Percentiles rank a stretch among this genome's conserved stretches.
phyloP scores from a whole-genome alignment of 202 grass and related monocot species.

The Setaria italica region DNA sequence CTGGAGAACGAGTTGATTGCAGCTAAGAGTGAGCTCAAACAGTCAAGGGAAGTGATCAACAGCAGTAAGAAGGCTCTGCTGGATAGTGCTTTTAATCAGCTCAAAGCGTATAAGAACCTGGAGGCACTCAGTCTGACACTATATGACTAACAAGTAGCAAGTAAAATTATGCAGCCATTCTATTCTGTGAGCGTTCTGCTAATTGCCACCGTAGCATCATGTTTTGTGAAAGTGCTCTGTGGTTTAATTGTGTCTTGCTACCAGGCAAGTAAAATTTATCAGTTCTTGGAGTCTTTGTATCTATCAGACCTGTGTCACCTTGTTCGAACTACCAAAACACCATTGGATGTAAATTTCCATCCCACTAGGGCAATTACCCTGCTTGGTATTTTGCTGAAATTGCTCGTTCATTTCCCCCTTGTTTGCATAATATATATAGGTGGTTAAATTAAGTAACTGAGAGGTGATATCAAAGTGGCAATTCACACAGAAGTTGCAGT shows the following conservation, averaged over 20 bases:
- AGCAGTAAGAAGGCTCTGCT: slow-evolving; percentile 35
- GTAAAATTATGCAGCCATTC: not conserved
- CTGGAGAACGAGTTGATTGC: slow-evolving; percentile 35
- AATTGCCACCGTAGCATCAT: not conserved
- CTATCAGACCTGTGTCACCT: not conserved
- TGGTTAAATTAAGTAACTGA: not conserved
- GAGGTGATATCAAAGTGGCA: not conserved
- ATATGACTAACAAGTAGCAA: slow-evolving; percentile 1
- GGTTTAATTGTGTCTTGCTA: slow-evolving; percentile 17
- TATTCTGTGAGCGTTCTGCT: not conserved
- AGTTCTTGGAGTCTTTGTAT: not conserved
- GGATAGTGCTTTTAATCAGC: slow-evolving; percentile 41
- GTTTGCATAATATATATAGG: not conserved
- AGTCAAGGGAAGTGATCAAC: slow-evolving; percentile 32
- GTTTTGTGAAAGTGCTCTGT: slow-evolving; percentile 24
- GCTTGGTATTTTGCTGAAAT: not conserved
- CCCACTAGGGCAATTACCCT: not conserved
- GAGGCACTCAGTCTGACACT: slow-evolving; percentile 32
- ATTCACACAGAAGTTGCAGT: slow-evolving; percentile 9
- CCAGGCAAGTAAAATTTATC: not conserved
- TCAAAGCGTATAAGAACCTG: slow-evolving; percentile 40
- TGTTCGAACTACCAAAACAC: not conserved
- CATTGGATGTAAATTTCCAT: slow-evolving; percentile 10
- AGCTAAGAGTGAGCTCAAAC: slow-evolving; percentile 38
- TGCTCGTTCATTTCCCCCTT: not conserved